These are phyloP conservation scores for Didymella sp. DNA, from an alignment of 2,329 filamentous ascomycete species.

Conservation along the genomic window DNA sequence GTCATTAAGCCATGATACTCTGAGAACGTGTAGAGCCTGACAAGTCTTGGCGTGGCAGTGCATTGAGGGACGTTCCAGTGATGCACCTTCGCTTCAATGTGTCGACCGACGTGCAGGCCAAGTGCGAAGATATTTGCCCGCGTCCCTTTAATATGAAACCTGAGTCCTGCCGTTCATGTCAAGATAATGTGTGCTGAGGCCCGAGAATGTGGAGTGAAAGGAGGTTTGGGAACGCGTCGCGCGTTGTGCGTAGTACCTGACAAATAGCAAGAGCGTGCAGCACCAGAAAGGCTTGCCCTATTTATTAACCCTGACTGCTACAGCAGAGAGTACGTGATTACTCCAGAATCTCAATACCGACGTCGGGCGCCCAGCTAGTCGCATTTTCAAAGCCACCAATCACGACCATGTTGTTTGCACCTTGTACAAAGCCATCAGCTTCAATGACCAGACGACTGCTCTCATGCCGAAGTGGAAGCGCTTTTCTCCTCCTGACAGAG, in stretches of 20 bases:
- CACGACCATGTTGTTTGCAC: slow-evolving; percentile 31
- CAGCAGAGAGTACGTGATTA: background rate
- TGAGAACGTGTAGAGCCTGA: too few relatives aligned
- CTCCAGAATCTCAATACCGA: slow-evolving; percentile 40
- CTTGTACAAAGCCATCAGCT: slow-evolving; percentile 36
- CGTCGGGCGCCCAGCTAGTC: slow-evolving; percentile 33
- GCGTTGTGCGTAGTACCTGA: background rate
- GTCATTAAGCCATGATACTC: too few relatives aligned
- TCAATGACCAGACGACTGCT: slow-evolving; percentile 35
- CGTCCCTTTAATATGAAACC: too few relatives aligned
- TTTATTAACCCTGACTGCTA: background rate
- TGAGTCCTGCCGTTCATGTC: too few relatives aligned
- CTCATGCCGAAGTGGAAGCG: slow-evolving; percentile 55
- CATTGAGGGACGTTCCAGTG: too few relatives aligned
- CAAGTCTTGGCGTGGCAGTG: too few relatives aligned
- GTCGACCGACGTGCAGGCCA: too few relatives aligned
- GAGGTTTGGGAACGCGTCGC: background rate
- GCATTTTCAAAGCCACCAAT: slow-evolving; percentile 27
- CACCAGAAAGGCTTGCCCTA: too few relatives aligned
- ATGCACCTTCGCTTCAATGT: too few relatives aligned
- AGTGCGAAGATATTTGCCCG: too few relatives aligned
- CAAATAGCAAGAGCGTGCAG: background rate
- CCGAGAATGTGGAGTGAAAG: background rate
- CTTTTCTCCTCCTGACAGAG: slow-evolving; percentile 49
- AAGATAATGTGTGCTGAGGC: too few relatives aligned